Conservation (phyloP, 345 rosid genomes). For the Populus simonii region DNA sequence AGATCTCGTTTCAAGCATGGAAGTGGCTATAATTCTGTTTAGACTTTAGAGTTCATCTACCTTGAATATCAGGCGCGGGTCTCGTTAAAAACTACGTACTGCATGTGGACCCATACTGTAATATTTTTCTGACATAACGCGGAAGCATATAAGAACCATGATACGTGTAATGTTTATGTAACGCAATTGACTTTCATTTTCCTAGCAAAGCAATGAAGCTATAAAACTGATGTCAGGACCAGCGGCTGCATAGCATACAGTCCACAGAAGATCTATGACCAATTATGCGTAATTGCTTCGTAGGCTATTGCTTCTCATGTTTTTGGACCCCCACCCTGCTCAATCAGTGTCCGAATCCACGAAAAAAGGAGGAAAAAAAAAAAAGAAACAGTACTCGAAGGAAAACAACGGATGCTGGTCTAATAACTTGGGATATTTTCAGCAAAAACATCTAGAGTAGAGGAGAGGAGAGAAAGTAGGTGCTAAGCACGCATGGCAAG, state of each 20-base stretch:
- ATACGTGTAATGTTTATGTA: neutral
- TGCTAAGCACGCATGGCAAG: neutral
- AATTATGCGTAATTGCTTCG: neutral
- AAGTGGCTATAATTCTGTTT: too few species aligned
- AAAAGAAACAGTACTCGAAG: neutral
- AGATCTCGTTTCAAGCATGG: too few species aligned
- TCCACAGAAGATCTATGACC: neutral
- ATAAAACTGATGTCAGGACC: neutral
- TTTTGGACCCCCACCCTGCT: neutral
- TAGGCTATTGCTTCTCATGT: neutral
- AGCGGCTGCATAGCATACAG: neutral
- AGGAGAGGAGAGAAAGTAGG: neutral
- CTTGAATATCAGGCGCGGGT: too few species aligned
- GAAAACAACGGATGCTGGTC: neutral
- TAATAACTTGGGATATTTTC: neutral
- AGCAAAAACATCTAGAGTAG: neutral
- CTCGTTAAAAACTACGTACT: neutral
- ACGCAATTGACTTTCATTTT: neutral
- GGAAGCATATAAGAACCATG: neutral
- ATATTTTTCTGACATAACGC: neutral
- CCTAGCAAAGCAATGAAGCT: neutral
- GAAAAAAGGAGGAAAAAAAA: too few species aligned
- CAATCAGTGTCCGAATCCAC: neutral
- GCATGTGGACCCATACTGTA: neutral
- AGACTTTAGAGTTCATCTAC: too few species aligned